Conservation (phyloP, 139 green algal genomes). For the Chlamydomonas asymmetrica region DNA sequence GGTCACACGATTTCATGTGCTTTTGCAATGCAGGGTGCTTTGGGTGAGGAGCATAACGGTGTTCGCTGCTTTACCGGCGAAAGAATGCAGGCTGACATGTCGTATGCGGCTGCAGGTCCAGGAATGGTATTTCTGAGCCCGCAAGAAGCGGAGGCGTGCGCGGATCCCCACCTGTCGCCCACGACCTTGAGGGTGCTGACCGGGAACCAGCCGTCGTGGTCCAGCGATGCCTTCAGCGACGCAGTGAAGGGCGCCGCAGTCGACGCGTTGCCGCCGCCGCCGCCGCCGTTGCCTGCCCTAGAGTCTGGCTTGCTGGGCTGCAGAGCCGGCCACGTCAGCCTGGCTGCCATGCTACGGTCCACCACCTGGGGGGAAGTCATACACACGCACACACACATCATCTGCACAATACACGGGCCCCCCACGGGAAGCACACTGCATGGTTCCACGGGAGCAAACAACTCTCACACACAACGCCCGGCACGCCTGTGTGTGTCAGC, state of each 20-base stretch:
- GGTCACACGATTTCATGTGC: neutral
- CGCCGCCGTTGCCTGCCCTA: neutral
- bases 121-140: too few relatives aligned
- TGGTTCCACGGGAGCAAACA: too few relatives aligned
- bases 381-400: too few relatives aligned
- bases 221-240: constrained; percentile 32
- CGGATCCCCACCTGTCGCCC: constrained; percentile 25
- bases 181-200: constrained; percentile 23
- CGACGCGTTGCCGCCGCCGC: neutral
- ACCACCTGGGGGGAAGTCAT: constrained; percentile 20
- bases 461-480: too few relatives aligned
- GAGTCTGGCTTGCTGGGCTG: constrained; percentile 3
- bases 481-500: too few relatives aligned
- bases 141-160: too few relatives aligned
- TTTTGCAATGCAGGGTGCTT: neutral
- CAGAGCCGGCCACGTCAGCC: constrained; percentile 7
- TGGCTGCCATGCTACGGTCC: constrained; percentile 17
- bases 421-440: too few relatives aligned
- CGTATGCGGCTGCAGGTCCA: too few relatives aligned
- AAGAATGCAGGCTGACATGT: neutral
- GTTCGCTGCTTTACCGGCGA: neutral
- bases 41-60: neutral
- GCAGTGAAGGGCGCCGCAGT: neutral
- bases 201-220: constrained; percentile 28
- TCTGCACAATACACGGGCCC: too few relatives aligned